Evolutionary conservation across 306 rosid genomes (phyloP).

Genomic region (Ormosia semicastrata): DNA sequence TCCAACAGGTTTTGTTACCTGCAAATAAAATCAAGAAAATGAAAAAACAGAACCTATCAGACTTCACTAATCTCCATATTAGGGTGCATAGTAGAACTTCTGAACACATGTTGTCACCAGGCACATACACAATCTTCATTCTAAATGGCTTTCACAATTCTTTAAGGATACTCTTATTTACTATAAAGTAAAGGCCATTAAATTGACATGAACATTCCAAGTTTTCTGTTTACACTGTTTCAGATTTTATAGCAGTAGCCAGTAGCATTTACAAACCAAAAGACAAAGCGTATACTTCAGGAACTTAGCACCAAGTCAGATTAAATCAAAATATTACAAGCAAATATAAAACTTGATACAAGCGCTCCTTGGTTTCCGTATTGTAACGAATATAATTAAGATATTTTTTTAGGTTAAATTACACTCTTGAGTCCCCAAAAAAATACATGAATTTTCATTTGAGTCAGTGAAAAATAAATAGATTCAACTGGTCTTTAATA

Average conservation of each 20-base stretch:
- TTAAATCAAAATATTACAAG: background rate
- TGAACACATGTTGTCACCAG: background rate
- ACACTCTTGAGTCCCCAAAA: background rate
- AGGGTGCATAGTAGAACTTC: background rate
- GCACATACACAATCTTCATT: background rate
- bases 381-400: background rate
- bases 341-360: background rate
- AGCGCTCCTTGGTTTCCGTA: background rate
- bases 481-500: background rate
- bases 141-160: background rate
- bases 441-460: background rate
- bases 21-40: conserved; percentile 26
- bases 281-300: background rate
- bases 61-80: conserved; percentile 7
- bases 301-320: background rate
- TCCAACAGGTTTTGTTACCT: conserved; percentile 45
- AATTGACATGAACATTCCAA: background rate
- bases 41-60: background rate
- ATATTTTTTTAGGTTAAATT: background rate
- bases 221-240: background rate
- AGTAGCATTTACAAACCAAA: conserved; percentile 15
- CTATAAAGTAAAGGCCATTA: background rate
- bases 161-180: background rate
- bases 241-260: conserved; percentile 7
- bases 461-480: background rate